Evolutionary conservation across 306 rosid genomes (phyloP).

Genomic region (Lupinus albus): DNA sequence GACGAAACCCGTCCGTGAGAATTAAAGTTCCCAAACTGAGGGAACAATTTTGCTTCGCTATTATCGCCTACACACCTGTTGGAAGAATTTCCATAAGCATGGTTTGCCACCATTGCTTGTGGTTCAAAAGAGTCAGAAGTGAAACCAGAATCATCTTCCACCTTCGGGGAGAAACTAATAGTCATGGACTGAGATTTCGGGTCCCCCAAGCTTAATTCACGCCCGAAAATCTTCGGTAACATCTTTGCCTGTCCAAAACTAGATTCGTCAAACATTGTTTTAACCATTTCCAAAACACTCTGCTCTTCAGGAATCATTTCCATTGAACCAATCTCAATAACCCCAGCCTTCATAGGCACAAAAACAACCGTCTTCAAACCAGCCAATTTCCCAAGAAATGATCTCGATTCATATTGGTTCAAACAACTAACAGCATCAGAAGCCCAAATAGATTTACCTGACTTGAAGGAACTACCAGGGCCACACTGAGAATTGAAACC

Average conservation of each 20-base stretch:
- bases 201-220: constrained; percentile 72
- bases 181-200: constrained; percentile 65
- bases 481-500: constrained; percentile 59
- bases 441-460: constrained; percentile 67
- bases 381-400: constrained; percentile 58
- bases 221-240: constrained; percentile 79
- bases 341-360: constrained; percentile 76
- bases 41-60: constrained; percentile 64
- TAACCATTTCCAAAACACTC: constrained; percentile 56
- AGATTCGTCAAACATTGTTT: constrained; percentile 57
- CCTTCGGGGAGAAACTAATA: constrained; percentile 75
- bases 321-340: constrained; percentile 75
- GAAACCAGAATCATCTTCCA: constrained; percentile 73
- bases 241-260: constrained; percentile 57
- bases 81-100: constrained; percentile 62
- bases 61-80: constrained; percentile 61
- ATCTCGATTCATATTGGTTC: constrained; percentile 64
- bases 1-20: constrained; percentile 57
- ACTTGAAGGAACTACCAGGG: constrained; percentile 64
- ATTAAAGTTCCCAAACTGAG: constrained; percentile 66
- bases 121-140: constrained; percentile 67
- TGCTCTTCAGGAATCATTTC: constrained; percentile 65
- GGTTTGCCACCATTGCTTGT: constrained; percentile 58
- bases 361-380: constrained; percentile 74
- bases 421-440: constrained; percentile 56